Evolutionary conservation across 129 eudicot species (phyloP), one percentile per base, ranked within the genome.

Genomic region (Chrysanthemum lavandulifolium): DNA sequence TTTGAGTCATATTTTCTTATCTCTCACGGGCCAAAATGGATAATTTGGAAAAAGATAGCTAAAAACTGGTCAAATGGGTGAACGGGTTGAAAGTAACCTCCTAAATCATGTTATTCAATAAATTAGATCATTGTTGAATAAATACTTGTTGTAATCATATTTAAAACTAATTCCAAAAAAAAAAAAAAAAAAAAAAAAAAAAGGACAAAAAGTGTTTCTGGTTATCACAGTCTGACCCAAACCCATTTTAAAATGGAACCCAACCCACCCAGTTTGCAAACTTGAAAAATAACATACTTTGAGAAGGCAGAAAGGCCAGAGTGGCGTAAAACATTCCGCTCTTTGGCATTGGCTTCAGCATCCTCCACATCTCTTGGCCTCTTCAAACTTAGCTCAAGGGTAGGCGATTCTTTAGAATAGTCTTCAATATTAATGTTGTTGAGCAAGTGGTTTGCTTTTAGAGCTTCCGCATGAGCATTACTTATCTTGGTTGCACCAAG

Each of bases 221-320:
- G 43, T 13, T 16, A 45, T 47, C 47, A 62, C 45, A 71, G 19
- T 43, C 52, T n/a, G 13, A 23, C 16, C 68, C 14, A 47, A 25
- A 6, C 48, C 68, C 27, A n/a, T 15, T 18, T 47, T 15, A 5
- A 36, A 36, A 36, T 36, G 9, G 1, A 6, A 36, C 45, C 45
- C 9, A 36, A 59, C 53, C 11, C 68, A 48, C 13, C 27, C n/a
- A 3, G 53, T 62, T 52, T 33, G 58, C 78, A 56, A 62, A 31
- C 53, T 62, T 31, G 31, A 51, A 58, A 76, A 11, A 67, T 62
- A 58, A 47, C 56, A 51, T 72, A 88, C 92, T 89, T 89, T 29
- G 92, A 80, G 82, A 89, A 89, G 69, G 96, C 96, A 16, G 96
- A 89, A 51, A 65, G 76, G 36, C 74, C 80, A 13, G 96, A 89